Conservation (phyloP, 2,329 filamentous ascomycete species). For the Monilinia aucupariae region DNA sequence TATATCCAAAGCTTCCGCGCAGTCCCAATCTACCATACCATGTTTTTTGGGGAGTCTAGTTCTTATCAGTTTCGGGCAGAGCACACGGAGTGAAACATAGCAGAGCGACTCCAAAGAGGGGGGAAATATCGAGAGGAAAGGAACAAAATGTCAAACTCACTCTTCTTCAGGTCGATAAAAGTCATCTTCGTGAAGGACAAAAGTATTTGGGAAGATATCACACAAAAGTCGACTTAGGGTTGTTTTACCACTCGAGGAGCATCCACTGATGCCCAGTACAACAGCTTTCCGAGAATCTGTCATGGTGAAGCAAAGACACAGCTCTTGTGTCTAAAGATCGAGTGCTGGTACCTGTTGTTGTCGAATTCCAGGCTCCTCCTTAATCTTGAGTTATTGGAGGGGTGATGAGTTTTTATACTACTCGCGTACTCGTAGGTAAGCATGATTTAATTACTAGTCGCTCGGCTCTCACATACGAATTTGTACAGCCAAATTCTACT, state of each 20-base stretch:
- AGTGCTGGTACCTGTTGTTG: neutral
- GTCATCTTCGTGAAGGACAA: conserved; percentile 92
- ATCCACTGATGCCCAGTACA: conserved; percentile 78
- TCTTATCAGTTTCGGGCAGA: neutral
- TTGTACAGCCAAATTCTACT: too few species aligned
- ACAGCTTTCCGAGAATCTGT: conserved; percentile 37
- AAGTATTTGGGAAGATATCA: conserved; percentile 70
- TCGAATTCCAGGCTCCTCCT: neutral
- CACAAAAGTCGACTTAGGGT: conserved; percentile 81
- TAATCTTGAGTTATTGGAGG: neutral
- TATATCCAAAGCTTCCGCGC: conserved; percentile 70
- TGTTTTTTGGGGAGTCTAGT: conserved; percentile 51
- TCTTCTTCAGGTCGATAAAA: conserved; percentile 81
- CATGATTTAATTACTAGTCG: neutral
- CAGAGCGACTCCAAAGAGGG: too few species aligned
- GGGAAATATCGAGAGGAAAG: too few species aligned
- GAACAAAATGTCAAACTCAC: conserved; percentile 39
- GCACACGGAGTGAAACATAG: neutral
- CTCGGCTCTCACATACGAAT: too few species aligned
- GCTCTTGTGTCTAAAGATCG: neutral
- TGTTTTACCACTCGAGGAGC: conserved; percentile 91
- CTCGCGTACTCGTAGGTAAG: neutral
- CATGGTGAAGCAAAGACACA: conserved; percentile 9
- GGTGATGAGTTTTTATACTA: neutral
- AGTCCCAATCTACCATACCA: conserved; percentile 85